Evolutionary conservation across 2,329 filamentous ascomycete genomes (phyloP).

Genomic region (Colletotrichum destructivum): DNA sequence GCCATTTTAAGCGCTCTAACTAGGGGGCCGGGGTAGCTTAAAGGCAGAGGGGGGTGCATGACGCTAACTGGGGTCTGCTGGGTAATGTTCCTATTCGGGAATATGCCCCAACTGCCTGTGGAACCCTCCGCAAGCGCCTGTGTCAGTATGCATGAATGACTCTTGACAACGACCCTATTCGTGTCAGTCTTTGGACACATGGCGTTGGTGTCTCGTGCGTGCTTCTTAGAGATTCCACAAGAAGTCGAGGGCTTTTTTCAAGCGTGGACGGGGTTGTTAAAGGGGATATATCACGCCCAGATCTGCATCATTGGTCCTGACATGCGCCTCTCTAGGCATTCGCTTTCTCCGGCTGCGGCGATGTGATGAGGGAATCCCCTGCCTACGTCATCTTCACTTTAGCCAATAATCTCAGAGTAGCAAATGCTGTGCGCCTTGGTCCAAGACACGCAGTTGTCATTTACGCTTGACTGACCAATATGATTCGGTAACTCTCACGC

Average conservation of each 20-base stretch:
- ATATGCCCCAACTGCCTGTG: neutral
- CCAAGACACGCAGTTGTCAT: neutral
- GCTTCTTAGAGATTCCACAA: neutral
- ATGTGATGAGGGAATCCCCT: neutral
- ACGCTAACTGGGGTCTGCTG: conserved; percentile 1
- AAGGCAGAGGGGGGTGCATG: neutral
- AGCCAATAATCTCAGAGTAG: neutral
- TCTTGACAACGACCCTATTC: neutral
- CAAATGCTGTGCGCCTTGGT: neutral
- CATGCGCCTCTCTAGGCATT: neutral
- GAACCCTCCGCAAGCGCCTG: conserved; percentile 10
- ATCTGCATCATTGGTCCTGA: neutral
- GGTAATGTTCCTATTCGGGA: neutral
- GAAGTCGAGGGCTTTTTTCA: neutral
- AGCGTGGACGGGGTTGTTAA: neutral
- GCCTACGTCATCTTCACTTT: neutral
- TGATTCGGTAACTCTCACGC: neutral
- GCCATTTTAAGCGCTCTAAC: neutral
- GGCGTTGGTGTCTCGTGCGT: neutral
- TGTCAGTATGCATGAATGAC: no score
- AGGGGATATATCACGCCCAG: neutral
- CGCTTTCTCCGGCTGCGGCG: neutral
- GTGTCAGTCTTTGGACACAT: neutral
- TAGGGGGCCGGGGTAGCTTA: neutral
- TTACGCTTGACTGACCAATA: no score